A percentile compares a stretch with the other conserved stretches of the same genome.
phyloP scores from a whole-genome alignment of 2,329 filamentous ascomycete genomes.

The Xylaria sp. region DNA sequence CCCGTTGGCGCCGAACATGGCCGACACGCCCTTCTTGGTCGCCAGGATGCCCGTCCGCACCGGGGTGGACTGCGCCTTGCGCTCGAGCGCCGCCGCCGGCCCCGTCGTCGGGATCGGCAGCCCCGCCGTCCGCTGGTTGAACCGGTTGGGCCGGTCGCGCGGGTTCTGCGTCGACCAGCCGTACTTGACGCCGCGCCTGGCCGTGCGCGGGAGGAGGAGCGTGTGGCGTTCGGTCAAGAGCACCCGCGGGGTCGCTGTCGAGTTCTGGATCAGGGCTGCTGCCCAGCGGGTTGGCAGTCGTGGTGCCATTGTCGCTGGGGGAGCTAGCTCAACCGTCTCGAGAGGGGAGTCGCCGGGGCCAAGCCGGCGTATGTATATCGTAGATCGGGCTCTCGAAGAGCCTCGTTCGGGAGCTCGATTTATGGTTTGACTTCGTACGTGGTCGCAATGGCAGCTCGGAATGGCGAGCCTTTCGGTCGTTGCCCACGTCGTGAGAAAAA shows the following conservation, averaged over 20 bases:
- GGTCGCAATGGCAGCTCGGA: neutral
- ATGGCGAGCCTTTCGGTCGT: too few relatives aligned
- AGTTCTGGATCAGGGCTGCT: constrained; percentile 39
- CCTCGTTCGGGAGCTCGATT: neutral
- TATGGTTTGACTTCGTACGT: neutral
- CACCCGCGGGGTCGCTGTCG: constrained; percentile 35
- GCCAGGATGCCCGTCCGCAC: constrained; percentile 80
- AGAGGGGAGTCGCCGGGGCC: neutral
- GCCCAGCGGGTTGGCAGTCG: constrained; percentile 50
- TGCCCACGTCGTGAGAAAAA: constrained; percentile 26
- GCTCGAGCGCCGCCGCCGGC: constrained; percentile 62
- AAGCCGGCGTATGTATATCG: neutral
- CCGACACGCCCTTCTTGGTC: constrained; percentile 95
- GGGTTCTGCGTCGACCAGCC: constrained; percentile 62
- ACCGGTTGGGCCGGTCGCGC: constrained; percentile 58
- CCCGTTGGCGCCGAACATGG: constrained; percentile 78
- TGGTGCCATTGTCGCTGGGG: constrained; percentile 46
- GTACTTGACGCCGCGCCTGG: constrained; percentile 56
- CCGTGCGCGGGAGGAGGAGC: constrained; percentile 51
- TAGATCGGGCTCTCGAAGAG: neutral
- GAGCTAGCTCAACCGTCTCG: constrained; percentile 25
- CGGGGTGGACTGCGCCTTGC: constrained; percentile 61
- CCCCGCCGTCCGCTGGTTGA: constrained; percentile 61
- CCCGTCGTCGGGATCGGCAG: constrained; percentile 60
- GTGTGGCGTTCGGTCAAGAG: constrained; percentile 38